Percentiles rank a stretch among this genome's conserved stretches.
These are phyloP conservation scores for Phaffia rhodozyma DNA, from an alignment of 1,284 basidiomycete species.

Conservation along the genomic window DNA sequence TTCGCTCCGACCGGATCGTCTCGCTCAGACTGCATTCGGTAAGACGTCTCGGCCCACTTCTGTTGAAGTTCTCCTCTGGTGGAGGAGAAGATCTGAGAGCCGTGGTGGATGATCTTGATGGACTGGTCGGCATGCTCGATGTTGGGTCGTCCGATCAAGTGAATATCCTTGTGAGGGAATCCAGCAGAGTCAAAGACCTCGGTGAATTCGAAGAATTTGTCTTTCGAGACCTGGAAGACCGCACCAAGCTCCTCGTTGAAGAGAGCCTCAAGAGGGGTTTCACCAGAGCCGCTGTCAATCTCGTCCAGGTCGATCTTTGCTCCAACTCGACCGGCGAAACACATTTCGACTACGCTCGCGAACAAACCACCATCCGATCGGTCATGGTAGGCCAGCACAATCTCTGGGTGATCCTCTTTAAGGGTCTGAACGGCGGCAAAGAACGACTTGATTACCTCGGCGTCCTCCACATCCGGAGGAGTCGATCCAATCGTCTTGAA, in stretches of 20 bases:
- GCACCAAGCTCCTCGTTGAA: constrained; percentile 97
- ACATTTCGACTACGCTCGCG: constrained; percentile 88
- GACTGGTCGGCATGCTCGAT: constrained; percentile 45
- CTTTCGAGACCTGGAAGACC: constrained; percentile 68
- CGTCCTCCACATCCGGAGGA: constrained; percentile 77
- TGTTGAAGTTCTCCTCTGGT: constrained; percentile 64
- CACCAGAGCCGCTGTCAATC: constrained; percentile 38
- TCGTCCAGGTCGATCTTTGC: constrained; percentile 54
- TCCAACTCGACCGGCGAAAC: constrained; percentile 80
- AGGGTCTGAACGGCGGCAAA: constrained; percentile 61
- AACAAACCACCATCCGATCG: constrained; percentile 94
- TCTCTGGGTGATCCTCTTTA: constrained; percentile 46
- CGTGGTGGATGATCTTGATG: constrained; percentile 48
- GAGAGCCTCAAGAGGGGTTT: constrained; percentile 53
- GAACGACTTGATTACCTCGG: constrained; percentile 65
- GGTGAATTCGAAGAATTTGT: constrained; percentile 49
- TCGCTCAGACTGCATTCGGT: constrained; percentile 75
- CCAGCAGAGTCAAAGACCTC: constrained; percentile 53
- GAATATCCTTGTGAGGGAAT: constrained; percentile 61
- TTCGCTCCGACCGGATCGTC: constrained; percentile 69
- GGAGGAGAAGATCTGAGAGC: constrained; percentile 49
- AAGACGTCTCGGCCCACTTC: constrained; percentile 90
- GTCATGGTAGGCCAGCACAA: constrained; percentile 92
- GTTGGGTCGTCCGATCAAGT: constrained; percentile 60
- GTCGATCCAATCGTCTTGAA: constrained; percentile 85